phyloP scores from a whole-genome alignment of 2,329 filamentous ascomycete species.

The Dothistroma septosporum region DNA sequence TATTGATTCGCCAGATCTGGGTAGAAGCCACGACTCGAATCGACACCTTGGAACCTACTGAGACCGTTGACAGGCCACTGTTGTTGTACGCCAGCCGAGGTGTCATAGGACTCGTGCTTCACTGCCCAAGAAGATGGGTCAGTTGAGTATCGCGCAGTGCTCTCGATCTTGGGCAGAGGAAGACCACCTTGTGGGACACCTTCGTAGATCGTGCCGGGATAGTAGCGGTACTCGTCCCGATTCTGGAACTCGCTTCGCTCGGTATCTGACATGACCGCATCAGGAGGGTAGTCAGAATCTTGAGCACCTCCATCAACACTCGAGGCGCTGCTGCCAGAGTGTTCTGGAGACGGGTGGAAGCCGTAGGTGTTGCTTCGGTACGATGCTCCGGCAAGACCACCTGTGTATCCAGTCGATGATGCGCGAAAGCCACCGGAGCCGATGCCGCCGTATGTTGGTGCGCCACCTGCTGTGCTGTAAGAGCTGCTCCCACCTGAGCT shows the following conservation, averaged over 20 bases:
- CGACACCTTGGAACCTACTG: slow-evolving; percentile 45
- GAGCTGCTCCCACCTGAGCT: slow-evolving; percentile 57
- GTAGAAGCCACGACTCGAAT: slow-evolving; percentile 46
- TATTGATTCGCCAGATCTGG: slow-evolving; percentile 35
- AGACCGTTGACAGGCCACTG: slow-evolving; percentile 41
- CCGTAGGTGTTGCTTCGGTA: slow-evolving; percentile 28
- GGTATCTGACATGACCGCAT: slow-evolving; percentile 40
- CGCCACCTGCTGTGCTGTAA: slow-evolving; percentile 33
- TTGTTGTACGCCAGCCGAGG: slow-evolving; percentile 29
- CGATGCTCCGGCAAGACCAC: slow-evolving; percentile 22
- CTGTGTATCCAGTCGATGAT: slow-evolving; percentile 22
- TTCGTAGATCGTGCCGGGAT: slow-evolving; percentile 44
- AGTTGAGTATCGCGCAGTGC: slow-evolving; percentile 26
- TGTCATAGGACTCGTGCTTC: slow-evolving; percentile 42
- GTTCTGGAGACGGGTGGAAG: slow-evolving; percentile 25
- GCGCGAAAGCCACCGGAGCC: slow-evolving; percentile 32
- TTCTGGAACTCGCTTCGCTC: slow-evolving; percentile 42
- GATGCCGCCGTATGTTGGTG: slow-evolving; percentile 25
- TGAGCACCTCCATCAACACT: slow-evolving; percentile 31
- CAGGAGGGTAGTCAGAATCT: slow-evolving; percentile 33
- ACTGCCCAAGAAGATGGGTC: slow-evolving; percentile 35
- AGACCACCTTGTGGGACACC: slow-evolving; percentile 30
- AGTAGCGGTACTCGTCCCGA: slow-evolving; percentile 46
- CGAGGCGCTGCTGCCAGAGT: slow-evolving; percentile 44
- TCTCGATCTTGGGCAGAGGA: slow-evolving; percentile 32